Evolutionary conservation across 2,329 filamentous ascomycete genomes (phyloP).

Genomic region (Sphaerulina vaccinii): DNA sequence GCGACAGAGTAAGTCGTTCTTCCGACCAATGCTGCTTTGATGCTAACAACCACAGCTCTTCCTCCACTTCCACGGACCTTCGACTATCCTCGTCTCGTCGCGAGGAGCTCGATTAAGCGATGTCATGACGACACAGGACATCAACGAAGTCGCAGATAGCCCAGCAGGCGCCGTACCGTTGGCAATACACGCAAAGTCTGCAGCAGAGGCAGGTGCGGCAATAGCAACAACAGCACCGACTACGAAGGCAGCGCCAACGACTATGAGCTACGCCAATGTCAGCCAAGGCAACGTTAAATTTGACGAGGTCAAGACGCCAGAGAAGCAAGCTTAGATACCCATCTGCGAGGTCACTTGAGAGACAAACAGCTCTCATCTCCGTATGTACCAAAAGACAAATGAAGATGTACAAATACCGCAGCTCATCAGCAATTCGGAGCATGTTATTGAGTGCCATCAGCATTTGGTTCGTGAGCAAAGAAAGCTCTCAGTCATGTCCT

Average conservation of each 20-base stretch:
- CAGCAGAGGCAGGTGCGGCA: slow-evolving; percentile 31
- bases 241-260: slow-evolving; percentile 29
- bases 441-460: no score
- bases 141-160: slow-evolving; percentile 85
- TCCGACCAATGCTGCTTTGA: background rate
- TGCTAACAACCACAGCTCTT: slow-evolving; percentile 59
- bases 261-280: slow-evolving; percentile 38
- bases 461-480: no score
- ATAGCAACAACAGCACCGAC: slow-evolving; percentile 22
- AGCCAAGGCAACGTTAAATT: slow-evolving; percentile 36
- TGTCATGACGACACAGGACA: slow-evolving; percentile 70
- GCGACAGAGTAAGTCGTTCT: slow-evolving; percentile 65
- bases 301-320: slow-evolving; percentile 17
- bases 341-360: no score
- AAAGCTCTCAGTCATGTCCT: background rate
- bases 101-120: slow-evolving; percentile 78
- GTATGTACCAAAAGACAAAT: no score
- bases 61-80: slow-evolving; percentile 82
- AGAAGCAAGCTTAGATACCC: no score
- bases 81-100: slow-evolving; percentile 82
- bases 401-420: no score
- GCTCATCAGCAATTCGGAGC: no score
- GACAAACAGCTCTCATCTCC: no score
- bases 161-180: slow-evolving; percentile 69
- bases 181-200: slow-evolving; percentile 47